Conservation (phyloP, 257 asterid species). For the Avicennia marina region DNA sequence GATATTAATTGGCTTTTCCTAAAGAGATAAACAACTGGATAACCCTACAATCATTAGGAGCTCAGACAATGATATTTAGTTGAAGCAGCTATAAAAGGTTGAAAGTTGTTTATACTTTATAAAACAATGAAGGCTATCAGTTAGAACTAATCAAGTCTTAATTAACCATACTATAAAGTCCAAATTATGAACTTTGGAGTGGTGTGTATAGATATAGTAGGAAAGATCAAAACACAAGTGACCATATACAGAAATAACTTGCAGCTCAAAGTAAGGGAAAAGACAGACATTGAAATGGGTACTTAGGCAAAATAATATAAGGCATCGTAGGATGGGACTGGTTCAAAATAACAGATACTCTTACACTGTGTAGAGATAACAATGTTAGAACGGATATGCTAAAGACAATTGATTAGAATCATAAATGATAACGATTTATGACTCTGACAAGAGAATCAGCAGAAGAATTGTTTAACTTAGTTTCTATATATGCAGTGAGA, state of each 20-base stretch:
- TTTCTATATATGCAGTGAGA: too few species aligned
- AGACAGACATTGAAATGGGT: too few species aligned
- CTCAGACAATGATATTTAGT: background rate
- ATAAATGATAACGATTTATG: too few species aligned
- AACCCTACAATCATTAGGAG: slow-evolving; percentile 6
- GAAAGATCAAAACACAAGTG: background rate
- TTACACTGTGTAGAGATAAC: too few species aligned
- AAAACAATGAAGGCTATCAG: background rate
- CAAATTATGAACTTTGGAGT: background rate
- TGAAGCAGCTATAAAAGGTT: slow-evolving; percentile 4
- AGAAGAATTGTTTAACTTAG: too few species aligned
- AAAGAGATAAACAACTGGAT: slow-evolving; percentile 7
- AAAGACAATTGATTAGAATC: too few species aligned
- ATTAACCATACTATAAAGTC: background rate
- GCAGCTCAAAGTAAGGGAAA: too few species aligned
- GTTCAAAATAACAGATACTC: too few species aligned
- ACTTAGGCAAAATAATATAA: too few species aligned
- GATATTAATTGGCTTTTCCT: slow-evolving; percentile 16
- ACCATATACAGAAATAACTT: background rate
- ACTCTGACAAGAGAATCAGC: too few species aligned
- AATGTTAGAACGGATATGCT: too few species aligned
- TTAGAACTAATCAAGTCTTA: background rate
- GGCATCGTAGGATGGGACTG: too few species aligned
- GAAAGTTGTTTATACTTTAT: background rate
- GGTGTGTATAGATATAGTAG: background rate